Conservation (phyloP, 305 asterid genomes). For the Fraxinus albicans region DNA sequence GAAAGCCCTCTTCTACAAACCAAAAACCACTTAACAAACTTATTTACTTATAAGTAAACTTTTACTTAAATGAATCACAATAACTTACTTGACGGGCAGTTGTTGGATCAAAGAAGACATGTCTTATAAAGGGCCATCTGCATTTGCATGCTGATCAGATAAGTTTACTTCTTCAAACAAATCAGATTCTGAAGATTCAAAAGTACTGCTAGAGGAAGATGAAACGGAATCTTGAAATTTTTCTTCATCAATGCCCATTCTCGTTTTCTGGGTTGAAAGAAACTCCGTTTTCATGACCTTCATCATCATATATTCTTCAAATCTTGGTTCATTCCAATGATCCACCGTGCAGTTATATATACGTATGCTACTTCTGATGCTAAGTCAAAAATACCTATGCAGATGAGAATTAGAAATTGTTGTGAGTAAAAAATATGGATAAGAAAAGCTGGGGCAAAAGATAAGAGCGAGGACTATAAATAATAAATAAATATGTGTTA, state of each 20-base stretch:
- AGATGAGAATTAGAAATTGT: not conserved
- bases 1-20: constrained; percentile 58
- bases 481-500: constrained; percentile 19
- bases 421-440: constrained; percentile 2
- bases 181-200: constrained; percentile 33
- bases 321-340: constrained; percentile 11
- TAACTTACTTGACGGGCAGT: constrained; percentile 64
- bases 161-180: constrained; percentile 32
- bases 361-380: not conserved
- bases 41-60: not conserved
- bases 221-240: constrained; percentile 4
- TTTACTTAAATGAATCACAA: not conserved
- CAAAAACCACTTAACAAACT: not conserved
- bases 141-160: not conserved
- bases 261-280: constrained; percentile 29
- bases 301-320: not conserved
- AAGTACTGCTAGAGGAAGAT: constrained; percentile 21
- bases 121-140: constrained; percentile 43
- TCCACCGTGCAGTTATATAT: constrained; percentile 26
- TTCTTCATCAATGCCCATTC: constrained; percentile 40
- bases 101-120: constrained; percentile 60
- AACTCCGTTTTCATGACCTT: constrained; percentile 31
- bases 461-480: constrained; percentile 21
- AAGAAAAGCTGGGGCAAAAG: constrained; percentile 2
- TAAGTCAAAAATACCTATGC: not conserved